Conservation (phyloP, 169 alveolate species). For the Eimeria nieschulzi region DNA sequence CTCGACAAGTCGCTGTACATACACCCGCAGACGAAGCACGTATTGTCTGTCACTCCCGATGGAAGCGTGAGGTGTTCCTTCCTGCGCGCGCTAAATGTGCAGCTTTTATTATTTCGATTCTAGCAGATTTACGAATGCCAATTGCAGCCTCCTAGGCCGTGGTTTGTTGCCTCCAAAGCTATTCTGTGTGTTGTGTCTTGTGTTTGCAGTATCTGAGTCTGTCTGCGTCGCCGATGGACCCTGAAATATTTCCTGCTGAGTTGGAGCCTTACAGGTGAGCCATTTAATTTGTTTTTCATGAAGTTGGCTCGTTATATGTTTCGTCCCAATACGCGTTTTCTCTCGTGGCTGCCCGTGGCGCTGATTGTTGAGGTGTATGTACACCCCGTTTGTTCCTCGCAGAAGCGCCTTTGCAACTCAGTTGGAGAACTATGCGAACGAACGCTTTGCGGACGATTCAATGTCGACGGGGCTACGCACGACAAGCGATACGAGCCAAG, state of each 20-base stretch:
- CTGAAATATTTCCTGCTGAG: not conserved
- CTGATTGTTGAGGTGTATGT: too few species aligned
- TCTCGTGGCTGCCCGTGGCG: too few species aligned
- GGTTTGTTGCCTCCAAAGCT: too few species aligned
- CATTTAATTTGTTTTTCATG: too few species aligned
- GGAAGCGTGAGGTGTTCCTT: not conserved
- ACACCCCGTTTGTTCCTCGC: not conserved
- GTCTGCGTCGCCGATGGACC: not conserved
- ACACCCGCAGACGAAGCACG: not conserved
- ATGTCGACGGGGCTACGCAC: not conserved
- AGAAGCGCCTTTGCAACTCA: not conserved
- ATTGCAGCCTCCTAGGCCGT: too few species aligned
- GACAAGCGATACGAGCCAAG: not conserved
- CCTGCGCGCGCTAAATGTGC: too few species aligned
- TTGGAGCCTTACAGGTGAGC: not conserved
- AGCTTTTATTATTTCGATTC: too few species aligned
- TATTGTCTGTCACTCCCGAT: not conserved
- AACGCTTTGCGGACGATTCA: not conserved
- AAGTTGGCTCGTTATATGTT: too few species aligned
- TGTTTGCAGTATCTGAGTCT: not conserved
- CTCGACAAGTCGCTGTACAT: not conserved
- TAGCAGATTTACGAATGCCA: too few species aligned
- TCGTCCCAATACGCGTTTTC: too few species aligned
- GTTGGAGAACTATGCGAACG: not conserved
- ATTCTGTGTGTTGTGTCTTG: too few species aligned